Base-by-base conservation (phyloP, 2,329 filamentous ascomycete genomes). In the Ophiostoma ulmi region DNA sequence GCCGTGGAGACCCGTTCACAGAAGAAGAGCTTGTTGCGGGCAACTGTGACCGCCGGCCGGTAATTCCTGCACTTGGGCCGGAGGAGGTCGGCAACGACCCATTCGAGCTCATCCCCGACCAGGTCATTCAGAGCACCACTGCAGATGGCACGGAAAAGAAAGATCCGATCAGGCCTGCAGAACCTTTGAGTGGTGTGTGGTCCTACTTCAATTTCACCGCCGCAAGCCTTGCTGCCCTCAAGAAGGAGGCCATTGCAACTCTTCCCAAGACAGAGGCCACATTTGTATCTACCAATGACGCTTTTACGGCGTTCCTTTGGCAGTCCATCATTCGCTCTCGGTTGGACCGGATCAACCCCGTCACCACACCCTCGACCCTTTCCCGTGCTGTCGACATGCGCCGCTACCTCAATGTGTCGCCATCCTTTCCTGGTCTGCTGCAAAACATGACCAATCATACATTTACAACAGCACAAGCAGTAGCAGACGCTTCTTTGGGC, bases 371-470 rank as follows among this genome's bases (percentile, higher is more conserved):
- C 10, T 58, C 52, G n/a, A 58, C 52, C 6, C 22, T 58, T 17
- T 22, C 52, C 2, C 52, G 52, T 8, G 52, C 52, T 22, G 10
- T 58, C 22, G 52, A 58, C n/a, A 58, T 58, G 52, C 52, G 52
- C 22, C 52, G 22, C 52, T 58, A 22, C 52, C 52, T 58, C n/a
- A n/a, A 13, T 8, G n/a, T 58, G n/a, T 58, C 52, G n/a, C 52
- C 52, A 17, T 58, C 52, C 8, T 58, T 22, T 10, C 52, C 52
- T n/a, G 52, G 52, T 10, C 52, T 58, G 8, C n/a, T 58, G 8
- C 52, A 58, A 8, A 58, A 58, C n/a, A 58, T 58, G 52, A 58
- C 52, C n/a, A 58, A 22, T 17, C 52, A 58, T 26, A 58, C 52
- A 58, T 22, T 58, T 5, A 3, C n/a, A 10, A 17, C 52, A 14